Evolutionary conservation across 1,284 basidiomycete species (phyloP), one percentile per base, ranked within the genome.

Genomic region (Ustilago curta): DNA sequence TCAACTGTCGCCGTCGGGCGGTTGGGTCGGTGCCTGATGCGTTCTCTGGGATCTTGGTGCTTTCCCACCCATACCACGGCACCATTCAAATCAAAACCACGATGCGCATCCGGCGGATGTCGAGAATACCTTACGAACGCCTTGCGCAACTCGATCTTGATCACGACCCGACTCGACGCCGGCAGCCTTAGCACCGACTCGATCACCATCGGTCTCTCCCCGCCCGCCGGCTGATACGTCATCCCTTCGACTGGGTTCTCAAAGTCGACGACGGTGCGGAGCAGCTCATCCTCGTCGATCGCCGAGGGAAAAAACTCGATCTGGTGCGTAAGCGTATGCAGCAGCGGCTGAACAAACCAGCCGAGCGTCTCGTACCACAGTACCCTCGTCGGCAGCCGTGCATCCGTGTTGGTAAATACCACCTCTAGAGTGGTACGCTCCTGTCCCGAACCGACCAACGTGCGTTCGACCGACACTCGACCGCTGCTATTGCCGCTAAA

Each of bases 91-190:
- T 98, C 94, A 89, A 95, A 94, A 0, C 96, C 96, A 42, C 95
- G 89, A 83, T 96, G 93, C 0, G 96, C 94, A 81, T 98, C 96
- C 0, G 96, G 95, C 16, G 92, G 93, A 84, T 99, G 96, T 81
- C 98, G 95, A 18, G 92, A 95, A 84, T 98, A 98, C 53, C 92
- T 90, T 59, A 99, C 87, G 83, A 95, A 96, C 3, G 91, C 89
- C 85, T 95, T 95, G 39, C 89, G 88, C 79, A 95, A 90, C 43
- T 92, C 91, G 83, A 96, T 88, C 18, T 87, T 88, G 55, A 97
- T 86, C 7, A 88, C 87, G 1, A 95, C 82, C 0, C 88, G 91
- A 4, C 68, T 73, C 60, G 88, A 88, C 23, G 87, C 86, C 3
- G 93, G 88, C 0, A 95, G 92, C 16, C 74, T 59, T n/a, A 98